Base-by-base conservation (phyloP, 495 filamentous ascomycete species). In the Hyaloscypha bicolor region DNA sequence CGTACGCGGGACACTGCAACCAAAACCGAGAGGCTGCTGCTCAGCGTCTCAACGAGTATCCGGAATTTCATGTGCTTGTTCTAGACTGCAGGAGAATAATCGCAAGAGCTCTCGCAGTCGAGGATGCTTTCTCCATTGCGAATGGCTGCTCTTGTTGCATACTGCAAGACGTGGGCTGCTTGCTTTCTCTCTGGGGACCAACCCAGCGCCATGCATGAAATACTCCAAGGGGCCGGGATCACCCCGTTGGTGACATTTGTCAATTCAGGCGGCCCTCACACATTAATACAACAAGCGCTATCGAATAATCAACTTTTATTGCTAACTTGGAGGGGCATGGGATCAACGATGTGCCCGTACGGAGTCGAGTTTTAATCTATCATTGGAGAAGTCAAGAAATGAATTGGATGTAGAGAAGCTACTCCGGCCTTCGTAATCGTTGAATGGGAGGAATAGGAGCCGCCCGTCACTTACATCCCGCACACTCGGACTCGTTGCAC, bases 1-100 rank as follows among this genome's bases (percentile, higher is more conserved):
- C 37, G 42, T 1, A 4, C 55, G 56, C 58, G 65, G 58, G 58
- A 62, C n/a, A 53, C 45, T 37, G 21, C 65, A 60, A 60, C 64
- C 9, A 48, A 48, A 48, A 48, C 1, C 16, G 11, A 14, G 42
- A 48, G 42, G 42, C 42, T 48, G 42, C 42, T 25, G 25, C 25
- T 25, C 25, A 25, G 25, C 25, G 25, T 25, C 25, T 48, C 42
- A 16, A 19, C 42, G 42, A 48, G 11, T 48, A 14, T 48, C 42
- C 42, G 42, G 42, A 48, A 48, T 16, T 48, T 19, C 42, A 48
- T 19, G 16, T 48, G 42, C 42, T 48, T 11, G 35, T 11, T 48
- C 42, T 19, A 48, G 42, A 48, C 9, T 48, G 9, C 11, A 0
- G 16, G 16, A 12, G 8, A 48, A 37, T 1, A 37, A 12, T 12